Evolutionary conservation across 164 flowering plant species (phyloP).

Genomic region (grape (Vitis vinifera)): DNA sequence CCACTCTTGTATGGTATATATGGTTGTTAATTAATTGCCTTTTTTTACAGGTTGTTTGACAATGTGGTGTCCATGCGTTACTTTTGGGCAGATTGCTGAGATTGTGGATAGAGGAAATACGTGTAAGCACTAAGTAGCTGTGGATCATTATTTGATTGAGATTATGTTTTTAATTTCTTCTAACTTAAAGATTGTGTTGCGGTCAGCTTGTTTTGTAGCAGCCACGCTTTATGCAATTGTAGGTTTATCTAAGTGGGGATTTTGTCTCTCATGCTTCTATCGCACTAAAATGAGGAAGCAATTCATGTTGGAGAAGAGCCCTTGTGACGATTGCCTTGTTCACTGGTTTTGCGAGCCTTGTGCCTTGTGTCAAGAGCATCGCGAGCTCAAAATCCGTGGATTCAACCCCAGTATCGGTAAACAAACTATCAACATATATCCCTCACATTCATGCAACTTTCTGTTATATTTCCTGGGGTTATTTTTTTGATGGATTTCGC

Average conservation of each 20-base stretch:
- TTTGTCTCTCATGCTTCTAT: conserved; percentile 9
- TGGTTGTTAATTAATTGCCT: no score
- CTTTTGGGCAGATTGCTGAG: conserved; percentile 16
- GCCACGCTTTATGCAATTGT: no score
- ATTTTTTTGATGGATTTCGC: neutral
- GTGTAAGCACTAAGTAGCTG: conserved; percentile 3
- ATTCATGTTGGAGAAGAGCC: conserved; percentile 25
- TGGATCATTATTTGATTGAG: no score
- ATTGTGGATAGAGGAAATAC: conserved; percentile 11
- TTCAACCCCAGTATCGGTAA: conserved; percentile 33
- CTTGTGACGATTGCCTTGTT: conserved; percentile 31
- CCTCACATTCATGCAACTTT: neutral
- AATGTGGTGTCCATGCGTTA: conserved; percentile 4
- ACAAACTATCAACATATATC: no score
- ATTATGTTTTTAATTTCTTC: no score
- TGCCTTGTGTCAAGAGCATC: conserved; percentile 43
- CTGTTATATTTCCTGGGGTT: neutral
- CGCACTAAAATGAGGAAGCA: conserved; percentile 41
- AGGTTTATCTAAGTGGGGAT: no score
- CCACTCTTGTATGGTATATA: no score
- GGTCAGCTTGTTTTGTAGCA: no score
- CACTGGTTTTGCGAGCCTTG: conserved; percentile 42
- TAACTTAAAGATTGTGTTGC: no score
- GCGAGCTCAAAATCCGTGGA: conserved; percentile 38
- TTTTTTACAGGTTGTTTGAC: conserved; percentile 4